Evolutionary conservation across 805 yeast genomes (phyloP), one percentile per base, ranked within the genome.

Genomic region (Sungouiozyma intestinalis): DNA sequence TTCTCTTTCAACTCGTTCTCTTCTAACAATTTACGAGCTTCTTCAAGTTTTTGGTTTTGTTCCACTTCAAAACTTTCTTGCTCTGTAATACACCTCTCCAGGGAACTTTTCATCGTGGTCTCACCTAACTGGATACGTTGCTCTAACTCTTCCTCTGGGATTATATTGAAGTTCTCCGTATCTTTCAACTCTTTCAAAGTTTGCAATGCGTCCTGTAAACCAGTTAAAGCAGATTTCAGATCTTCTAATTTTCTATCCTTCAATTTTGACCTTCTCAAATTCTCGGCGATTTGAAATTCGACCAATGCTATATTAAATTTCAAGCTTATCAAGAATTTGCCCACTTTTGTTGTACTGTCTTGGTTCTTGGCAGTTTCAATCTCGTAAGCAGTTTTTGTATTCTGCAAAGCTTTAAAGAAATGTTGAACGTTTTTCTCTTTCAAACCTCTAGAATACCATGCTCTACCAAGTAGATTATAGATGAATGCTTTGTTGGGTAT

Each of bases 121-220:
- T 77, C 71, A 57, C 95, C 96, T 73, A 86, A 74, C 50, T 75
- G 74, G n/a, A 92, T 90, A 64, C 97, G 79, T 50, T 87, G 81
- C 53, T 79, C 81, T 50, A 92, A 68, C 48, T 88, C 96, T 16
- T 76, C 76, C 20, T 81, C 70, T 2, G 94, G 81, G 58, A 77
- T 85, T 29, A 95, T 94, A 9, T 94, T 80, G 50, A 74, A 72
- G 15, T 45, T 48, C 17, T 52, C 48, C 38, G 65, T 63, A 17
- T 69, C 74, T 16, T 73, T 76, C 3, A 88, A 71, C 44, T 72
- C 75, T 33, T 72, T 76, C 55, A 90, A 68, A 3, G 71, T 57
- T 15, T 55, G 58, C 43, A 85, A 74, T 8, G 88, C 95, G 17
- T 71, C 69, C 19, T 75, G 71, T 46, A 88, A 68, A 2, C 79